A percentile compares a stretch with the other conserved stretches of the same genome.
phyloP scores from a whole-genome alignment of 345 rosid genomes.

The Eucalyptus tenuipes region DNA sequence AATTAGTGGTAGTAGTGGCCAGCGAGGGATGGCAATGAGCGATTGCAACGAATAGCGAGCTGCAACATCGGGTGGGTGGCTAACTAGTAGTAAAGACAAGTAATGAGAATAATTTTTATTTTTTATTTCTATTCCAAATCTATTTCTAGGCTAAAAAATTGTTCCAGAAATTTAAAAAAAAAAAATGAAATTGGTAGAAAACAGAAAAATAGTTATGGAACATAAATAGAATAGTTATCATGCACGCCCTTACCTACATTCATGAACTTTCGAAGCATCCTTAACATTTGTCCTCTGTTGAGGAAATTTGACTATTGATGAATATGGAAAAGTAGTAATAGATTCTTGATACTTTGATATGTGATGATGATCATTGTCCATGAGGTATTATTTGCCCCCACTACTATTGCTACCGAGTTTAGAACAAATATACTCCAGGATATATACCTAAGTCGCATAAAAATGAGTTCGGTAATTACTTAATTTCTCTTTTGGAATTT shows the following conservation, averaged over 20 bases:
- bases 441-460: rapidly evolving
- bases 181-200: too few species aligned
- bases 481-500: too few species aligned
- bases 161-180: rapidly evolving
- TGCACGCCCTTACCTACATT: neutral
- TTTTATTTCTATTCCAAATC: too few species aligned
- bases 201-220: rapidly evolving
- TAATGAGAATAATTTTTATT: too few species aligned
- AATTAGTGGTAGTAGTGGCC: rapidly evolving
- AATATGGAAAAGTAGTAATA: rapidly evolving
- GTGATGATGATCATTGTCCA: rapidly evolving
- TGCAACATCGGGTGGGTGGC: too few species aligned
- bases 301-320: too few species aligned
- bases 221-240: too few species aligned
- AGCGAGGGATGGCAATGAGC: rapidly evolving
- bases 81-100: too few species aligned
- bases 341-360: too few species aligned
- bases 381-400: rapidly evolving
- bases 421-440: too few species aligned
- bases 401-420: rapidly evolving
- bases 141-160: rapidly evolving
- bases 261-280: neutral
- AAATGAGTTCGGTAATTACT: too few species aligned
- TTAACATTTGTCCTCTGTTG: neutral
- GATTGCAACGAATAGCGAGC: too few species aligned